Conservation (phyloP, 352 stramenopile species). For the Blastocystis sp. region DNA sequence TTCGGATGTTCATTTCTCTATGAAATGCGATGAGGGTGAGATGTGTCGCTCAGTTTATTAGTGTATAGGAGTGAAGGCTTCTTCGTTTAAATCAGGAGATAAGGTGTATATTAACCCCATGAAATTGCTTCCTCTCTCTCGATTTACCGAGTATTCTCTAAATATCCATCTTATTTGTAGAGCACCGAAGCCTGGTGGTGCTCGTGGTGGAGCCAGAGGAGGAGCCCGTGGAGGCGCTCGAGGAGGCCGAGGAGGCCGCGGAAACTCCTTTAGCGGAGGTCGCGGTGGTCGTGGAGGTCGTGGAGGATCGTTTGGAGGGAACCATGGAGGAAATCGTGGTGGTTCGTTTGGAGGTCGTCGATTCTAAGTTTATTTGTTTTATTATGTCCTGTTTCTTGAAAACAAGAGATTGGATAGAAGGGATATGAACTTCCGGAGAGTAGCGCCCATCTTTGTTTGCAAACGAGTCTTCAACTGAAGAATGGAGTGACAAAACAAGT, state of each 20-base stretch:
- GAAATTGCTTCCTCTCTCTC: slow-evolving; percentile 87
- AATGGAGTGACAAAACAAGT: neutral
- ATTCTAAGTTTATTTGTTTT: slow-evolving; percentile 54
- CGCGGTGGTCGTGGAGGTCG: slow-evolving; percentile 62
- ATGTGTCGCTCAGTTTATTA: neutral
- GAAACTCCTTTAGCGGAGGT: slow-evolving; percentile 64
- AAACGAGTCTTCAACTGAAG: slow-evolving; percentile 6
- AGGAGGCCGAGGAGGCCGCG: slow-evolving; percentile 66
- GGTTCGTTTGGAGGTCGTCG: slow-evolving; percentile 33
- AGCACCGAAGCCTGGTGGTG: slow-evolving; percentile 63
- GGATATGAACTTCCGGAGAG: slow-evolving; percentile 37
- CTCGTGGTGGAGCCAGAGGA: slow-evolving; percentile 68
- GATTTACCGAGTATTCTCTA: slow-evolving; percentile 80
- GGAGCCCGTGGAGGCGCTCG: slow-evolving; percentile 68
- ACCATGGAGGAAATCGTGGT: slow-evolving; percentile 37
- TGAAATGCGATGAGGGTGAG: slow-evolving; percentile 52
- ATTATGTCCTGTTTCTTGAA: neutral
- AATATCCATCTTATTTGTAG: neutral
- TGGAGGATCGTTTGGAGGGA: slow-evolving; percentile 57
- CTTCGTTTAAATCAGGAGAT: slow-evolving; percentile 90
- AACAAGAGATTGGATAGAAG: neutral
- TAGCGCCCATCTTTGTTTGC: neutral
- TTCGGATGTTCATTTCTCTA: slow-evolving; percentile 74
- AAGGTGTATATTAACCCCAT: slow-evolving; percentile 92
- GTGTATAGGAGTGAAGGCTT: slow-evolving; percentile 82